Conservation (phyloP, 2,329 filamentous ascomycete species). For the Coniella lustricola region DNA sequence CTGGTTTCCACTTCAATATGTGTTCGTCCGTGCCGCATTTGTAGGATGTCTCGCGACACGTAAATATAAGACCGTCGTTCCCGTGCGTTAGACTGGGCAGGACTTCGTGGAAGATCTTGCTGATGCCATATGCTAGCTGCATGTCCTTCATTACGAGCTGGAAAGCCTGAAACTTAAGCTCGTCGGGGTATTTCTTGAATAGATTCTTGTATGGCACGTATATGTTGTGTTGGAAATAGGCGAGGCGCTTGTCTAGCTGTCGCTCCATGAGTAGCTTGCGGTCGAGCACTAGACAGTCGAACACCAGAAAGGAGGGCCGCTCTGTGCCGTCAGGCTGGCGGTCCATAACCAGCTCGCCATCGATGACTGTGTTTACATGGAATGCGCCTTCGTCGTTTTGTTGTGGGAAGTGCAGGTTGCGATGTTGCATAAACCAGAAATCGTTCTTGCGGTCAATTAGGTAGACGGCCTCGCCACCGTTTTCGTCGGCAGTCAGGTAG, state of each 20-base stretch:
- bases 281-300: conserved; percentile 84
- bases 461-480: conserved; percentile 66
- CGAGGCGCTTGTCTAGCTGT: conserved; percentile 81
- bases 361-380: conserved; percentile 75
- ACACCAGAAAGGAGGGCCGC: conserved; percentile 80
- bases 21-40: conserved; percentile 84
- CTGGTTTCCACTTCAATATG: conserved; percentile 97
- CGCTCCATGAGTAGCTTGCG: conserved; percentile 67
- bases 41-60: conserved; percentile 83
- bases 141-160: conserved; percentile 81
- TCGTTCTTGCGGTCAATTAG: conserved; percentile 97
- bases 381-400: conserved; percentile 58
- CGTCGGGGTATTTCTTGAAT: conserved; percentile 59
- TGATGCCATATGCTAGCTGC: conserved; percentile 80
- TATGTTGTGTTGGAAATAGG: conserved; percentile 73
- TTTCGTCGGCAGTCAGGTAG: conserved; percentile 67
- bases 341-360: conserved; percentile 91
- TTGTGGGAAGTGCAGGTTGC: conserved; percentile 72
- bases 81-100: conserved; percentile 81
- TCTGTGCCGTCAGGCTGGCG: conserved; percentile 57
- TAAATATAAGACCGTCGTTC: conserved; percentile 96
- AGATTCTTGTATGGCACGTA: conserved; percentile 63
- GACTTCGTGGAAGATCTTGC: conserved; percentile 85
- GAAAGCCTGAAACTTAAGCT: conserved; percentile 67
- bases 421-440: conserved; percentile 74